Evolutionary conservation across 2,329 filamentous ascomycete species (phyloP), one percentile per base, ranked within the genome.

Genomic region (Cladosporium sp.): DNA sequence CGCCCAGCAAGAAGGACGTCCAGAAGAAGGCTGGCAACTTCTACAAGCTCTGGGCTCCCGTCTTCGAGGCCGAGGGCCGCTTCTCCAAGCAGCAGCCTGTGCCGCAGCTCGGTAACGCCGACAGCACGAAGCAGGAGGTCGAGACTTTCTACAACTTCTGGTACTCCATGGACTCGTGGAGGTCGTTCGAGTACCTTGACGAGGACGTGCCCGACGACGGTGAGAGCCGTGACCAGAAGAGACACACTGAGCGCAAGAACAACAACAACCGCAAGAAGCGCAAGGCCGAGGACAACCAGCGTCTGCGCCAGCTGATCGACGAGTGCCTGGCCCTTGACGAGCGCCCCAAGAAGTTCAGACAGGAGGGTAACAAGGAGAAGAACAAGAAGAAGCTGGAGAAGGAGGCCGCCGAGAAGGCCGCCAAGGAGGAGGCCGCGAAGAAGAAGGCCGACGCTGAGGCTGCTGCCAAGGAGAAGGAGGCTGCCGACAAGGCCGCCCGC

Each of bases 121-220:
- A 95, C 61, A 85, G 87, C 67, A 82, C 82, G 64, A 88, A 91
- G 74, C 88, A 95, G 68, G 85, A 95, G 8, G 93, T 98, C 43
- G 91, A 97, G 68, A 77, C 79, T 50, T 98, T 98, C 74, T 98
- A 98, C 82, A 95, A 98, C 81, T 98, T 97, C 79, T 98, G 88
- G 86, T 98, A 97, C 80, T 95, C 92, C 80, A 95, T 98, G 66
- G 93, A 98, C 80, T 93, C 87, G 72, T 98, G 93, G 93, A 82
- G 93, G 57, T 85, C 87, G 2, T 98, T 98, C 66, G 93, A 98
- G 76, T 98, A 98, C 74, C 87, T 95, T 55, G 93, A 98, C 68
- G 93, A 98, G 78, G 93, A 98, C 69, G 92, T 98, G 31, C 93
- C 93, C 38, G 93, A 98, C 67, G 93, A 98, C 78, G 95, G 93